These are phyloP conservation scores for Chaetoscypha palmicola DNA, from an alignment of 2,329 filamentous ascomycete species.

Conservation along the genomic window DNA sequence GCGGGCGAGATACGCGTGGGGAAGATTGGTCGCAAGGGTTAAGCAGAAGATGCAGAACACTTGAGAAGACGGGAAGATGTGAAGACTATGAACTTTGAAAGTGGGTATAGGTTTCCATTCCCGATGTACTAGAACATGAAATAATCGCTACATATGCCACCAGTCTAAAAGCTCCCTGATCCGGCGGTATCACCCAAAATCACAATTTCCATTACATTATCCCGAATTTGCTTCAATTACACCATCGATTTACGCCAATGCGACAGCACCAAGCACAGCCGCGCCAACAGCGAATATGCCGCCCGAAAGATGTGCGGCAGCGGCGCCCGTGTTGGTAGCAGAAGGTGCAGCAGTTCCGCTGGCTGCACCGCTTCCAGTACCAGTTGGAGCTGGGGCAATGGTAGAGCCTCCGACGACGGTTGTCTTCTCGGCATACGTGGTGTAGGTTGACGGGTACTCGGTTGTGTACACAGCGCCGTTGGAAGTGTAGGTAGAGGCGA, in stretches of 20 bases:
- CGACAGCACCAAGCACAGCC: slow-evolving; percentile 3
- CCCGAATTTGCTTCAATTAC: background rate
- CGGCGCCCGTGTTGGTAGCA: background rate
- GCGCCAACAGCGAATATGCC: slow-evolving; percentile 1
- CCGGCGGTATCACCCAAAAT: background rate
- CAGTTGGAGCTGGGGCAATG: slow-evolving; percentile 6
- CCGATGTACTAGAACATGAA: background rate
- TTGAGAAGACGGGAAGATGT: too few relatives aligned
- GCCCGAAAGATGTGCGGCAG: background rate
- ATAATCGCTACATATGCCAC: background rate
- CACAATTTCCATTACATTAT: background rate
- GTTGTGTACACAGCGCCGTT: slow-evolving; percentile 5
- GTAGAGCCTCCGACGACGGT: background rate
- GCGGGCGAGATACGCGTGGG: too few relatives aligned
- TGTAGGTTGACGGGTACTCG: slow-evolving; percentile 13
- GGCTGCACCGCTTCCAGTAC: background rate
- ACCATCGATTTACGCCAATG: slow-evolving; percentile 1
- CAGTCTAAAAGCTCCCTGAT: background rate
- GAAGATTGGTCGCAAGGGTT: too few relatives aligned
- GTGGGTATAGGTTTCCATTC: background rate
- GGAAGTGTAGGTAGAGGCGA: slow-evolving; percentile 1
- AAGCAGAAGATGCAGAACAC: too few relatives aligned
- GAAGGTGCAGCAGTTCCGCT: background rate
- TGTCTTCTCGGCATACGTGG: background rate
- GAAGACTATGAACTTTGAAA: background rate